Percentiles rank a stretch among this genome's conserved stretches.
Evolutionary conservation across 257 asterid genomes (phyloP).

Genomic region (Eustoma russellianum): DNA sequence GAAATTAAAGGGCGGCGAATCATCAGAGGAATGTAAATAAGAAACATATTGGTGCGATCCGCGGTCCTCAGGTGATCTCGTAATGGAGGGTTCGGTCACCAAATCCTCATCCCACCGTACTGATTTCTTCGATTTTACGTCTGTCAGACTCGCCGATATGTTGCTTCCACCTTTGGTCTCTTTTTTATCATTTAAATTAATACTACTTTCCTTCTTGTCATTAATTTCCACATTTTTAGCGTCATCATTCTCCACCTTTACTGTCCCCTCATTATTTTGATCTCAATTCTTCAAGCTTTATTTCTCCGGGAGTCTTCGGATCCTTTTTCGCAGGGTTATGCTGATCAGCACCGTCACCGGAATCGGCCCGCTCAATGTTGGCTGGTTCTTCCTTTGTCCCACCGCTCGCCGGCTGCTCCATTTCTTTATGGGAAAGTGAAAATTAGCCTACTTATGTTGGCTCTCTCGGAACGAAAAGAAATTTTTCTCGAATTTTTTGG

Average conservation of each 20-base stretch:
- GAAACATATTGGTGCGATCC: conserved; percentile 65
- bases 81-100: conserved; percentile 54
- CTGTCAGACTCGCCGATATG: conserved; percentile 21
- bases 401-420: conserved; percentile 34
- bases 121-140: conserved; percentile 54
- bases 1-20: conserved; percentile 53
- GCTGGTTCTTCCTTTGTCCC: conserved; percentile 24
- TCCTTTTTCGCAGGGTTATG: conserved; percentile 17
- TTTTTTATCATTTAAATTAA: conserved; percentile 16
- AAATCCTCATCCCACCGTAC: conserved; percentile 75
- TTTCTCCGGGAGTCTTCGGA: conserved; percentile 16
- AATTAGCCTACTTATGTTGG: no score
- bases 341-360: conserved; percentile 29
- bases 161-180: conserved; percentile 10
- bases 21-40: conserved; percentile 40
- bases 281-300: conserved; percentile 8
- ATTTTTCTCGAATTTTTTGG: no score
- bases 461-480: no score
- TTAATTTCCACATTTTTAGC: background rate
- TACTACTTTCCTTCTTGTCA: conserved; percentile 25
- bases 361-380: conserved; percentile 26
- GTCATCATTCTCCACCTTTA: conserved; percentile 7
- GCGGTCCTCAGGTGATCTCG: conserved; percentile 30
- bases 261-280: conserved; percentile 15
- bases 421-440: conserved; percentile 1